phyloP scores from a whole-genome alignment of 192 early-diverging fungal species.

The Gryganskiella cystojenkinii region DNA sequence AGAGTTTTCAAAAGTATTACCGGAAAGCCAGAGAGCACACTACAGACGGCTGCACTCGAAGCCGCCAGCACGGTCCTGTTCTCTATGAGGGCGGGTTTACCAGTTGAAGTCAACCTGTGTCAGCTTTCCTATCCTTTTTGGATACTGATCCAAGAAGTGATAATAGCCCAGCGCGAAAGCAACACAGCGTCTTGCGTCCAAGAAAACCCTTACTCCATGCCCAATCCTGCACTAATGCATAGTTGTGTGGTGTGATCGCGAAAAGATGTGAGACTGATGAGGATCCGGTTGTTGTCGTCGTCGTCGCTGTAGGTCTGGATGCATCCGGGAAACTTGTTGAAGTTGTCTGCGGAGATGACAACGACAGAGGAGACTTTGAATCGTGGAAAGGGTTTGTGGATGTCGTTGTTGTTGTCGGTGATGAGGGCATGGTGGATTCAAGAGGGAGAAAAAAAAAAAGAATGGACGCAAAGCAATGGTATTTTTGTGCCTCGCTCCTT shows the following conservation, averaged over 20 bases:
- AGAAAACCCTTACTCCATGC: slow-evolving; percentile 41
- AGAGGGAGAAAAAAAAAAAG: not conserved
- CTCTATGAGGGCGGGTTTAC: slow-evolving; percentile 33
- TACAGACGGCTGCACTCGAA: slow-evolving; percentile 73
- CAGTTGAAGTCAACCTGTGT: not conserved
- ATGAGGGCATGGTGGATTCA: slow-evolving; percentile 4
- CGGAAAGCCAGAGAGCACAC: slow-evolving; percentile 77
- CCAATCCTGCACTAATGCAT: slow-evolving; percentile 31
- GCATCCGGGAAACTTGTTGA: too few relatives aligned
- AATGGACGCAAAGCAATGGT: not conserved
- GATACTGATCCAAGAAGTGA: not conserved
- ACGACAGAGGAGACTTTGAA: too few relatives aligned
- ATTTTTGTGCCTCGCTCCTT: too few relatives aligned
- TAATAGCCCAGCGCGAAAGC: too few relatives aligned
- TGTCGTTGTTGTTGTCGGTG: slow-evolving; percentile 2
- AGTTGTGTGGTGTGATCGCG: slow-evolving; percentile 35
- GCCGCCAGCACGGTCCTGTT: slow-evolving; percentile 77
- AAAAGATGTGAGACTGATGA: slow-evolving; percentile 45
- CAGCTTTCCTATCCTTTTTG: not conserved
- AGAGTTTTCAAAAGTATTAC: too few relatives aligned
- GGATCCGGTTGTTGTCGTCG: slow-evolving; percentile 1
- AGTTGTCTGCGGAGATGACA: too few relatives aligned
- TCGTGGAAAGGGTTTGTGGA: not conserved
- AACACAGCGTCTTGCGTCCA: not conserved
- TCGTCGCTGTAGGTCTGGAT: too few relatives aligned